phyloP scores from a whole-genome alignment of 805 yeast genomes.

The Saccharomycopsis olivae region DNA sequence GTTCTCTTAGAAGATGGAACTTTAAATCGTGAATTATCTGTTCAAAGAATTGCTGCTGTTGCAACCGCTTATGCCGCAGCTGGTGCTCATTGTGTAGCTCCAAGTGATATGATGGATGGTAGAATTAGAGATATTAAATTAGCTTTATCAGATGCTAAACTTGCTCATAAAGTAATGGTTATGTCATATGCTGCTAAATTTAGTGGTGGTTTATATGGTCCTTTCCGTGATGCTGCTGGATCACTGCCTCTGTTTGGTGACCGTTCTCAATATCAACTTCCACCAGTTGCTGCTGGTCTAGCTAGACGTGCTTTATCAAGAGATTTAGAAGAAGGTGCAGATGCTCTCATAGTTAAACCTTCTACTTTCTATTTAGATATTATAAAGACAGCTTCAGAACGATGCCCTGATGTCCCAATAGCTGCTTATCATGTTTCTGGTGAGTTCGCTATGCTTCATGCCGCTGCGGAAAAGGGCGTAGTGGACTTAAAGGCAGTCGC shows the following conservation, averaged over 20 bases:
- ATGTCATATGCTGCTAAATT: slow-evolving; percentile 95
- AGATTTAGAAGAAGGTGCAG: slow-evolving; percentile 89
- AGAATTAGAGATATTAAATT: slow-evolving; percentile 78
- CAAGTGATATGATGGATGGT: slow-evolving; percentile 97
- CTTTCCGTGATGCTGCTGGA: slow-evolving; percentile 96
- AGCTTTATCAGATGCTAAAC: slow-evolving; percentile 67
- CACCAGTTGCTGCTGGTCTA: slow-evolving; percentile 84
- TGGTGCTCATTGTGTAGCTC: slow-evolving; percentile 93
- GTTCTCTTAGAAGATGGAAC: slow-evolving; percentile 78
- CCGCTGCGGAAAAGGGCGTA: slow-evolving; percentile 93
- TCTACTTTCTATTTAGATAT: slow-evolving; percentile 91
- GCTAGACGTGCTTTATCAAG: slow-evolving; percentile 86
- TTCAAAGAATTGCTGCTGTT: slow-evolving; percentile 80
- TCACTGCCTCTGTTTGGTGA: slow-evolving; percentile 85
- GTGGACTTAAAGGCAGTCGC: slow-evolving; percentile 65
- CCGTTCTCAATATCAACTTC: slow-evolving; percentile 86
- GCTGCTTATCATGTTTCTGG: slow-evolving; percentile 97
- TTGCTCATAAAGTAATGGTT: slow-evolving; percentile 82
- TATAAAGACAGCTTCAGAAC: slow-evolving; percentile 74
- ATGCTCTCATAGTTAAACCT: slow-evolving; percentile 92
- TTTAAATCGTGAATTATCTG: slow-evolving; percentile 64
- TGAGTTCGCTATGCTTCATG: slow-evolving; percentile 95
- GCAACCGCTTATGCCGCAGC: slow-evolving; percentile 93
- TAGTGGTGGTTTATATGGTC: slow-evolving; percentile 85
- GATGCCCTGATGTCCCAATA: slow-evolving; percentile 77